These are phyloP conservation scores for Pyricularia sp. DNA, from an alignment of 2,329 filamentous ascomycete species.

Conservation along the genomic window DNA sequence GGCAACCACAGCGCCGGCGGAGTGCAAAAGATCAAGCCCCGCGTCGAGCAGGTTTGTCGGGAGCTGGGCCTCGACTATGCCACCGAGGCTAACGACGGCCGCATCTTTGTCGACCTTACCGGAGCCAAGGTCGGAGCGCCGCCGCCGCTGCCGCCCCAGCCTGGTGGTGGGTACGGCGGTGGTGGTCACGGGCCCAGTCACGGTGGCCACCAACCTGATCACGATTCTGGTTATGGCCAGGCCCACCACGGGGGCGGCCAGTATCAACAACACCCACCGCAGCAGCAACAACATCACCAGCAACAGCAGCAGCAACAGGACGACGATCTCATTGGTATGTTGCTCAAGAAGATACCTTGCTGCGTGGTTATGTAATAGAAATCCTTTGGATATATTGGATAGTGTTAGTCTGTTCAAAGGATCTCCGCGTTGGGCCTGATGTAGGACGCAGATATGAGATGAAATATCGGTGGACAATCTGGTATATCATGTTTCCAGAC, in stretches of 20 bases:
- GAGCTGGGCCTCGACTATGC: slow-evolving; percentile 74
- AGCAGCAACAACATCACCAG: slow-evolving; percentile 19
- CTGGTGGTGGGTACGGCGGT: slow-evolving; percentile 24
- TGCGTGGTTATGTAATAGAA: slow-evolving; percentile 62
- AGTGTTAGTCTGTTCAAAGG: background rate
- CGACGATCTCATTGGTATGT: slow-evolving; percentile 47
- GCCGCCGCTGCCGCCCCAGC: slow-evolving; percentile 36
- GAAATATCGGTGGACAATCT: background rate
- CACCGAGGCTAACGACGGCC: slow-evolving; percentile 82
- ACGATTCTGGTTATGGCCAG: slow-evolving; percentile 31
- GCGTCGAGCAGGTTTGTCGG: slow-evolving; percentile 77
- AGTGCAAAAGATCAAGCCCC: slow-evolving; percentile 92
- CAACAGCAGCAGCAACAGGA: slow-evolving; percentile 40
- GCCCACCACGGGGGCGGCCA: slow-evolving; percentile 13
- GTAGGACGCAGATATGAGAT: background rate
- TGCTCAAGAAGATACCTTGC: slow-evolving; percentile 60
- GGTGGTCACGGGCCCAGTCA: slow-evolving; percentile 20
- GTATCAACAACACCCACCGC: slow-evolving; percentile 24
- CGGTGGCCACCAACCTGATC: slow-evolving; percentile 29
- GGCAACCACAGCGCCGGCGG: slow-evolving; percentile 78
- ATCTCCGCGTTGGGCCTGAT: background rate
- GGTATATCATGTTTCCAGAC: background rate
- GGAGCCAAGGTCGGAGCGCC: slow-evolving; percentile 52
- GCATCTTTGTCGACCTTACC: slow-evolving; percentile 80
- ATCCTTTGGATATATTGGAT: background rate